A percentile compares a stretch with the other conserved stretches of the same genome.
Conservation (phyloP, 768 basidiomycete species). For the Russula vinacea region DNA sequence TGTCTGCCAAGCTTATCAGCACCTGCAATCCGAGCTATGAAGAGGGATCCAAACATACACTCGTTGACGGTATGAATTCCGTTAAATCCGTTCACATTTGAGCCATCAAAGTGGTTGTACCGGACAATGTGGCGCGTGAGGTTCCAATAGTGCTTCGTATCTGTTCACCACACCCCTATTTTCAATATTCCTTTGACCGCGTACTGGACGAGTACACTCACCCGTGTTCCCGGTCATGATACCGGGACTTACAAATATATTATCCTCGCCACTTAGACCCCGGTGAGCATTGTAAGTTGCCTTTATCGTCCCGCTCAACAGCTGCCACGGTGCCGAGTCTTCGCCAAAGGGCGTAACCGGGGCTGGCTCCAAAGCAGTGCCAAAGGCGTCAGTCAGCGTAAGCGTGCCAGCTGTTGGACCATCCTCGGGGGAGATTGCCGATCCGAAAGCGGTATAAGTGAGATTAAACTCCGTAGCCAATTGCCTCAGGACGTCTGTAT, state of each 20-base stretch:
- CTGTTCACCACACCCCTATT: background rate
- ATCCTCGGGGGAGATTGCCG: conserved; percentile 31
- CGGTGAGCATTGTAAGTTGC: conserved; percentile 38
- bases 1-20: conserved; percentile 37
- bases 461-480: conserved; percentile 42
- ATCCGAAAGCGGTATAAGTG: conserved; percentile 44
- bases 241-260: conserved; percentile 42
- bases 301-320: conserved; percentile 46
- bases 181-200: conserved; percentile 6
- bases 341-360: conserved; percentile 42
- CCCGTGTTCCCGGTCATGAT: conserved; percentile 40
- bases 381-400: conserved; percentile 40
- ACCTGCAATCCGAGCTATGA: background rate
- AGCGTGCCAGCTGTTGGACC: conserved; percentile 39
- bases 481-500: conserved; percentile 33
- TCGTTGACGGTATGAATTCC: conserved; percentile 66
- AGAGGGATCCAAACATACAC: background rate
- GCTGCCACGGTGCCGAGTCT: conserved; percentile 39
- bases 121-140: conserved; percentile 28
- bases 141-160: conserved; percentile 27
- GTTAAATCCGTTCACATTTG: conserved; percentile 36
- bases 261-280: conserved; percentile 31
- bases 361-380: conserved; percentile 40
- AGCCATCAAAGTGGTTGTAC: conserved; percentile 29
- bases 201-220: conserved; percentile 29